Base-by-base conservation (phyloP, 495 filamentous ascomycete genomes). In the Aspergillus affinis region DNA sequence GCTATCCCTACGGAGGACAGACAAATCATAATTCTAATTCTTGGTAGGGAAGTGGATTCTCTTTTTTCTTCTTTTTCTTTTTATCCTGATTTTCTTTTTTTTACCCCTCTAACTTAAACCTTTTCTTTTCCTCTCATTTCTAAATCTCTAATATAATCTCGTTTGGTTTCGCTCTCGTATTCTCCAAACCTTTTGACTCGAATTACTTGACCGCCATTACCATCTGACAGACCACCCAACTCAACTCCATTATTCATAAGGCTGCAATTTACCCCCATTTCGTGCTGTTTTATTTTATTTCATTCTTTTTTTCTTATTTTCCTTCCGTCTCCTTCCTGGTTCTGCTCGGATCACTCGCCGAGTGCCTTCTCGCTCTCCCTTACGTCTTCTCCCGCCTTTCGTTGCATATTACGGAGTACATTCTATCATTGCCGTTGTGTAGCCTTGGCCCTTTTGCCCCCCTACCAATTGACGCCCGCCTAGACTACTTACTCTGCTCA, bases 381-480 rank as follows among this genome's bases (percentile, higher is more conserved):
- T 41, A 10, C 36, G 4, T 32, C 30, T 7, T 8, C 10, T 32
- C 30, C 30, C 10, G 30, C 10, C 30, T 13, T 4, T 12, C 36
- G 29, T 7, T 8, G 29, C 10, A 32, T 10, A 32, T 32, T 32
- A 32, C 10, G 6, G 8, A 7, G 29, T n/a, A n/a, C n/a, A n/a
- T n/a, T n/a, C 4, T 36, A 36, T 13, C 10, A 9, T 12, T 36
- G 7, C 32, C 32, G 32, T 12, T 9, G 32, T 36, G 32, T 41
- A 41, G 36, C 36, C 36, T 41, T 41, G 36, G 36, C 48, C 56
- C 45, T 51, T 57, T 27, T 55, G 20, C 1, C 50, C 53, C 53
- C 61, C 66, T 61, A 49, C 47, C 47, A 49, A 26, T 41, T 49
- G 47, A 49, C 60, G 55, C 36, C 49, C 60, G 50, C 46, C 53